Conservation (phyloP, 768 basidiomycete genomes). For the Termitomyces sp. region DNA sequence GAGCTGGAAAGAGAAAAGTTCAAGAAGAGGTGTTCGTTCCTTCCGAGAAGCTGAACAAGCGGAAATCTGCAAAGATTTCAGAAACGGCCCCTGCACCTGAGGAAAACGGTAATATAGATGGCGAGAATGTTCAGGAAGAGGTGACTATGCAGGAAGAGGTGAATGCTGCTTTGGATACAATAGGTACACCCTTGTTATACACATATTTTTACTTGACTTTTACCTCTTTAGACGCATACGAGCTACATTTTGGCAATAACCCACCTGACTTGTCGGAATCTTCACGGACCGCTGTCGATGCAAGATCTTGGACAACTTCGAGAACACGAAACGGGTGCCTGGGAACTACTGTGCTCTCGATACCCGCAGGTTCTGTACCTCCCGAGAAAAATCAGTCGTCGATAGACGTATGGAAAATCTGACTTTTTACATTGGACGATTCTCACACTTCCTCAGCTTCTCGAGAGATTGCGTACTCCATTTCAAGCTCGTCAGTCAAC, state of each 20-base stretch:
- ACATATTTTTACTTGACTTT: background rate
- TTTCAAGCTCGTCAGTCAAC: constrained; percentile 52
- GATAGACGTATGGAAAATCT: constrained; percentile 22
- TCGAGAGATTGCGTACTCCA: constrained; percentile 48
- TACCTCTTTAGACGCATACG: constrained; percentile 44
- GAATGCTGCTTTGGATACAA: constrained; percentile 19
- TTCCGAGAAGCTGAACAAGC: constrained; percentile 65
- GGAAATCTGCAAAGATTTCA: constrained; percentile 36
- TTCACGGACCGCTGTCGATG: constrained; percentile 47
- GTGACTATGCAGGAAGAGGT: constrained; percentile 16
- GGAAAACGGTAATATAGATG: constrained; percentile 1
- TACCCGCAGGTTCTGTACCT: constrained; percentile 34
- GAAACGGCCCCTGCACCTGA: constrained; percentile 13
- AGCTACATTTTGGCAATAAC: constrained; percentile 66
- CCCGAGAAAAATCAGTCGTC: constrained; percentile 20
- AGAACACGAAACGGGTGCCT: constrained; percentile 50
- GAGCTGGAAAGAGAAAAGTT: constrained; percentile 52
- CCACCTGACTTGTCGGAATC: constrained; percentile 45
- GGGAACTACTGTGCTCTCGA: constrained; percentile 46
- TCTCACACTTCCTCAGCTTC: constrained; percentile 32
- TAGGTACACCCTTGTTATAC: constrained; percentile 18
- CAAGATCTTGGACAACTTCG: constrained; percentile 48
- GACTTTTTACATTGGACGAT: background rate
- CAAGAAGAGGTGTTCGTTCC: constrained; percentile 34
- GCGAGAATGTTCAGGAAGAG: constrained; percentile 11